A percentile compares a stretch with the other conserved stretches of the same genome.
These are phyloP conservation scores for Pseudogymnoascus sp. DNA, from an alignment of 2,329 filamentous ascomycete genomes.

Conservation along the genomic window DNA sequence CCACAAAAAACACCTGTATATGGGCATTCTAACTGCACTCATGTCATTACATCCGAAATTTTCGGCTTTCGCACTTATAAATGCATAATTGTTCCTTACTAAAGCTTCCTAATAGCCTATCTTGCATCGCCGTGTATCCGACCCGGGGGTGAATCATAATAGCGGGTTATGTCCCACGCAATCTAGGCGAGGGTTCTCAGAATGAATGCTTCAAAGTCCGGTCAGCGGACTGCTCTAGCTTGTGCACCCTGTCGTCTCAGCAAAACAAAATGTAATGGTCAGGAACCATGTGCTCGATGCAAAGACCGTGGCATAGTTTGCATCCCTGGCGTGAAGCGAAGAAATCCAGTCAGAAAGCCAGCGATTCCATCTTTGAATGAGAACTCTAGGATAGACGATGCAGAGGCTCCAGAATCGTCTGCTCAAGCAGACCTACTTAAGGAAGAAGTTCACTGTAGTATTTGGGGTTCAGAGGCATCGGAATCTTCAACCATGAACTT, in stretches of 20 bases:
- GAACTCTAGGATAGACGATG: neutral
- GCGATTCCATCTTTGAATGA: neutral
- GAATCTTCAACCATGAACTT: conserved; percentile 10
- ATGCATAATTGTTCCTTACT: neutral
- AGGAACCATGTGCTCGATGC: conserved; percentile 10
- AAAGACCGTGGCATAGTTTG: conserved; percentile 9
- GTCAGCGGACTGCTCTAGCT: neutral
- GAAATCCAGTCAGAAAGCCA: neutral
- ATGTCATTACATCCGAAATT: neutral
- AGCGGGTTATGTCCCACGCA: neutral
- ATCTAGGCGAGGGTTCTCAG: neutral
- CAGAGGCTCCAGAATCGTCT: neutral
- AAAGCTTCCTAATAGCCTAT: neutral
- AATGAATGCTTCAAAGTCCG: neutral
- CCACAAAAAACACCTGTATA: neutral
- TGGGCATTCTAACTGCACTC: neutral
- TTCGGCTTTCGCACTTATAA: neutral
- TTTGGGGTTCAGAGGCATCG: conserved; percentile 7
- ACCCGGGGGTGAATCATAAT: neutral
- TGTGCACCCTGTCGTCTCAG: conserved; percentile 10
- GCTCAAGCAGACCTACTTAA: conserved; percentile 1
- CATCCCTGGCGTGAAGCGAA: conserved; percentile 6
- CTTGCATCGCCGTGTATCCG: neutral
- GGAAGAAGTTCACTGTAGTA: conserved; percentile 10
- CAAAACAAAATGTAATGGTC: conserved; percentile 11